A percentile compares a stretch with the other conserved stretches of the same genome.
phyloP scores from a whole-genome alignment of 495 filamentous ascomycete species.

The Ascodesmis nigricans region DNA sequence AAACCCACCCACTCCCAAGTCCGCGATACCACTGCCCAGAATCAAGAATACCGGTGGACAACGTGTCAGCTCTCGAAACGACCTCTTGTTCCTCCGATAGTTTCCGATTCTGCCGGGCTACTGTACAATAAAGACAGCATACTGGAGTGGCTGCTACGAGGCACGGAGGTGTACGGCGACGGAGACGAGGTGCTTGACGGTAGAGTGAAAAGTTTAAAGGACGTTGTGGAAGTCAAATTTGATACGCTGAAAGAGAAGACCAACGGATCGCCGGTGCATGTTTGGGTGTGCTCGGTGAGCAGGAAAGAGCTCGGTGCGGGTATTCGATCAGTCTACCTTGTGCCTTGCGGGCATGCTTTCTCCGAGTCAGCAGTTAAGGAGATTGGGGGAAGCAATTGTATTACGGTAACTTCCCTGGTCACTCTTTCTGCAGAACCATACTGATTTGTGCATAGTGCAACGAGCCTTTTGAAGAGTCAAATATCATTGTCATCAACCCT shows the following conservation, averaged over 20 bases:
- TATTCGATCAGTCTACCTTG: slow-evolving; percentile 66
- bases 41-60: slow-evolving; percentile 63
- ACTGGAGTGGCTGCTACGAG: slow-evolving; percentile 53
- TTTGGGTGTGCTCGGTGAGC: slow-evolving; percentile 72
- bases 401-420: too few relatives aligned
- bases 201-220: slow-evolving; percentile 56
- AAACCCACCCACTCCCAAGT: slow-evolving; percentile 66
- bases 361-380: slow-evolving; percentile 65
- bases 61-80: slow-evolving; percentile 68
- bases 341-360: slow-evolving; percentile 92
- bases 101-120: slow-evolving; percentile 64
- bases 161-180: slow-evolving; percentile 33
- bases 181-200: slow-evolving; percentile 45
- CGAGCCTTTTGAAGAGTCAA: slow-evolving; percentile 46
- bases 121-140: slow-evolving; percentile 93
- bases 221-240: slow-evolving; percentile 78
- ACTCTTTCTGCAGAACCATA: too few relatives aligned
- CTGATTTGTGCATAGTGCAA: slow-evolving; percentile 47
- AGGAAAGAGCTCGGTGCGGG: slow-evolving; percentile 61
- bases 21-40: slow-evolving; percentile 68
- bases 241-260: slow-evolving; percentile 29
- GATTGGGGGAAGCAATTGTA: slow-evolving; percentile 28
- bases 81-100: slow-evolving; percentile 46
- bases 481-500: slow-evolving; percentile 66
- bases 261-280: slow-evolving; percentile 26